Conservation (phyloP, 2,329 filamentous ascomycete genomes). For the Colletotrichum tanaceti region DNA sequence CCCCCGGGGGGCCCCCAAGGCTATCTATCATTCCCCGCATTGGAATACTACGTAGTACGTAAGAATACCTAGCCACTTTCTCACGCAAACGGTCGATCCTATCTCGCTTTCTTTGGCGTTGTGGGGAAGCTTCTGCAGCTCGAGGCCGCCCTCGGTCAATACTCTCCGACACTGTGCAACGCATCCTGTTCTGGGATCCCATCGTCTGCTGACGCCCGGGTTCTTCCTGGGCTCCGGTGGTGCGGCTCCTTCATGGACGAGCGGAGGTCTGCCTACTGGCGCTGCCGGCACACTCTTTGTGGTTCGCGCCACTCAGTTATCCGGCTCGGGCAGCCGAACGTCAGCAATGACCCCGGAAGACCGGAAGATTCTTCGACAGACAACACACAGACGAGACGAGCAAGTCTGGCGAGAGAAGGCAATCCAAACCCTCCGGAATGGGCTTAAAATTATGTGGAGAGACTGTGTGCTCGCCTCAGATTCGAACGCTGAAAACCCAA, state of each 20-base stretch:
- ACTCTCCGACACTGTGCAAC: slow-evolving; percentile 15
- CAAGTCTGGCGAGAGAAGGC: not conserved
- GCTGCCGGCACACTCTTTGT: not conserved
- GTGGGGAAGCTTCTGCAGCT: slow-evolving; percentile 31
- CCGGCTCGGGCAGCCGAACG: slow-evolving; percentile 9
- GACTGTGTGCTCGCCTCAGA: not conserved
- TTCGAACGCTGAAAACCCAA: not conserved
- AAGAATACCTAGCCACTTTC: slow-evolving; percentile 22
- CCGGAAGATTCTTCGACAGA: slow-evolving; percentile 7
- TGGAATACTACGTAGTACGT: too few species aligned
- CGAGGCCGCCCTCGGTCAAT: slow-evolving; percentile 17
- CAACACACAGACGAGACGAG: not conserved
- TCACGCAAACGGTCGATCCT: slow-evolving; percentile 25
- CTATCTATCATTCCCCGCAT: slow-evolving; percentile 29
- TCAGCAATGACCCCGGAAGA: slow-evolving; percentile 21
- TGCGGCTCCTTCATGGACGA: slow-evolving; percentile 36
- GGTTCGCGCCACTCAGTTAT: slow-evolving; percentile 8
- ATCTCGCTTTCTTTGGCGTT: slow-evolving; percentile 11
- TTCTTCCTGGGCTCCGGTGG: slow-evolving; percentile 20
- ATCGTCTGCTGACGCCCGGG: slow-evolving; percentile 19
- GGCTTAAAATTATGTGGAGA: not conserved
- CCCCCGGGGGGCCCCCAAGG: too few species aligned
- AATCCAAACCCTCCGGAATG: not conserved
- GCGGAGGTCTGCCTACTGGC: slow-evolving; percentile 23
- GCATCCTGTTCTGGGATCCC: slow-evolving; percentile 4